Evolutionary conservation across 345 rosid species (phyloP).

Genomic region (Syzygium aromaticum): DNA sequence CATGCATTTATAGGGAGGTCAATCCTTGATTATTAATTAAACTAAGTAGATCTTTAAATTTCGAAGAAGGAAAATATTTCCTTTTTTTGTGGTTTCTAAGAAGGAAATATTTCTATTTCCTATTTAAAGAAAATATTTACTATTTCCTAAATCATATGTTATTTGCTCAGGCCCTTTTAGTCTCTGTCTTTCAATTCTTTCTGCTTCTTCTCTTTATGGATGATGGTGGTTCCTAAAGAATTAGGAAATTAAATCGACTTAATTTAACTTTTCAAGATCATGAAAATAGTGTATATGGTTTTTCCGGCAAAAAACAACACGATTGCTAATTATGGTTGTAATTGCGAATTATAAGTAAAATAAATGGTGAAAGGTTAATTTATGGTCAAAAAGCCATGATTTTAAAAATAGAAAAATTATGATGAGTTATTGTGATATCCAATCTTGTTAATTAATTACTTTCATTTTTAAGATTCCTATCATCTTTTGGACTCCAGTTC

Average conservation of each 20-base stretch:
- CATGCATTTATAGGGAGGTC: neutral
- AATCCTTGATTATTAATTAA: neutral
- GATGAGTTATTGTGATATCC: neutral
- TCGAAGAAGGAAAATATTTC: neutral
- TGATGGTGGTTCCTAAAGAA: neutral
- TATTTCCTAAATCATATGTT: neutral
- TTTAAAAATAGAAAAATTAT: neutral
- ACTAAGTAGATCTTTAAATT: neutral
- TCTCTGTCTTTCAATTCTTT: neutral
- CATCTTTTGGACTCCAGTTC: too few species aligned
- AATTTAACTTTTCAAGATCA: neutral
- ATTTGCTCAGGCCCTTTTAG: neutral
- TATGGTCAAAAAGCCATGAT: accelerated
- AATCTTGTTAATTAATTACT: too few species aligned
- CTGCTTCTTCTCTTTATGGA: neutral
- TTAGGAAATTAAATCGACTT: neutral
- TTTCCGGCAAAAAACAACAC: neutral
- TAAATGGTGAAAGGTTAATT: neutral
- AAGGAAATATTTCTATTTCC: neutral
- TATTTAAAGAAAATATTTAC: too few species aligned
- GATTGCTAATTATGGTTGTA: neutral
- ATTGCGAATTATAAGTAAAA: neutral
- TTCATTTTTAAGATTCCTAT: too few species aligned
- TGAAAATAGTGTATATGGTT: neutral
- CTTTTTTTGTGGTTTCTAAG: neutral